phyloP scores from a whole-genome alignment of 371 early-diverging fungal species.

The Mortierella sp. region DNA sequence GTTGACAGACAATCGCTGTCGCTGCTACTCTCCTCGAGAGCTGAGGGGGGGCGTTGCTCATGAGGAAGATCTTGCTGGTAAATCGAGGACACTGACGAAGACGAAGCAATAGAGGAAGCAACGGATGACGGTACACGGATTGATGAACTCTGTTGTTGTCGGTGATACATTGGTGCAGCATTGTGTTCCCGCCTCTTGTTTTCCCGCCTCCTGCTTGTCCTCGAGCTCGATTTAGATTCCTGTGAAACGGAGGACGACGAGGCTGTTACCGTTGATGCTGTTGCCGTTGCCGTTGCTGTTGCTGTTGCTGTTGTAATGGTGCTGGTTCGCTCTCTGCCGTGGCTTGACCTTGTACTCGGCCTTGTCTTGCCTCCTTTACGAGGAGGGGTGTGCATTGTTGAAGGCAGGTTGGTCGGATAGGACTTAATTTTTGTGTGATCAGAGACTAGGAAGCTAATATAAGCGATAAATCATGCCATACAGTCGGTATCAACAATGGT shows the following conservation, averaged over 20 bases:
- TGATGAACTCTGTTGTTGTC: neutral
- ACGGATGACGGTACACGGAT: neutral
- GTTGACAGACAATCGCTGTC: constrained; percentile 30
- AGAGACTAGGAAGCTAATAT: no score
- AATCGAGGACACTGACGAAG: neutral
- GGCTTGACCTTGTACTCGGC: no score
- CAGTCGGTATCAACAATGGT: no score
- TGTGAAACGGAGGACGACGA: no score
- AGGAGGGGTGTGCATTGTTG: no score
- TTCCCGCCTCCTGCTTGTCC: no score
- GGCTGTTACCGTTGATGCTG: constrained; percentile 3
- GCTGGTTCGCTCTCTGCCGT: neutral
- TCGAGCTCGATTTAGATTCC: no score
- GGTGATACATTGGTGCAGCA: neutral
- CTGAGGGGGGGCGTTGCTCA: constrained; percentile 1
- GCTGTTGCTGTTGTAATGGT: neutral
- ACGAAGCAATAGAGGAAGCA: neutral
- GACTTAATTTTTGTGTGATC: no score
- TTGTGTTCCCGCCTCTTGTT: neutral
- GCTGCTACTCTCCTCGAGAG: constrained; percentile 9
- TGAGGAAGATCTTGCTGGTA: neutral
- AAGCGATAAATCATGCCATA: no score
- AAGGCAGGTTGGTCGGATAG: no score
- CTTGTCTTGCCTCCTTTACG: no score
- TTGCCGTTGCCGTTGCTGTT: constrained; percentile 5